Evolutionary conservation across 768 basidiomycete genomes (phyloP), one percentile per base, ranked within the genome.

Genomic region (Mycena galopus): DNA sequence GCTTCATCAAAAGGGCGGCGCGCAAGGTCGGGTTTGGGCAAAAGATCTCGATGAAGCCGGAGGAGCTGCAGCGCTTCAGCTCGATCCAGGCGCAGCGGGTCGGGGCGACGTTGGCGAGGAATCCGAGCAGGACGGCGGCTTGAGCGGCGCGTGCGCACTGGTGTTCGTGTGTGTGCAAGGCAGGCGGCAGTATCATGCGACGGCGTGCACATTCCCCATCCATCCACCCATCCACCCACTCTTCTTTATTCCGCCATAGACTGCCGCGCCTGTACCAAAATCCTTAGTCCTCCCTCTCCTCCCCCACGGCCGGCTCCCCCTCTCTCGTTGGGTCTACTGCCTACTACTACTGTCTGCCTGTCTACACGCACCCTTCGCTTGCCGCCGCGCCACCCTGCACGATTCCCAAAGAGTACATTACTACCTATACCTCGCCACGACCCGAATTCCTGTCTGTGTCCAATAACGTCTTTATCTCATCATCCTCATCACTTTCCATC

Each of bases 11-110:
- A 77, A 93, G 95, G 71, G 95, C 95, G 64, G 92, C 89, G 67
- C 90, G 93, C 83, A 94, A 94, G 84, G 94, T 97, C 79, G 95
- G 96, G 72, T 96, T 98, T 81, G 93, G 94, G 63, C 88, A 90
- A 77, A 92, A 92, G 85, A 85, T 95, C 68, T 86, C 88, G 51
- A 91, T 96, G 87, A 94, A 92, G 85, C 91, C 94, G 23, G 93
- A 94, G 82, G 95, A 96, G 82, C 84, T 96, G 74, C 91, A 92
- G 75, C 88, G 95, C 77, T 95, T 97, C 89, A 92, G 90, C 82
- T 92, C 90, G 74, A 94, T 96, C 81, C 95, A 96, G 83, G 94
- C 95, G 7, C 89, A 91, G 60, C 87, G 91, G 39, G 89, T 91
- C n/a, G 95, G 96, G 47, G 88, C 88, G 60, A 91, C 91, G 17